Conservation (phyloP, 2,329 filamentous ascomycete genomes). For the Aspergillus sojae region DNA sequence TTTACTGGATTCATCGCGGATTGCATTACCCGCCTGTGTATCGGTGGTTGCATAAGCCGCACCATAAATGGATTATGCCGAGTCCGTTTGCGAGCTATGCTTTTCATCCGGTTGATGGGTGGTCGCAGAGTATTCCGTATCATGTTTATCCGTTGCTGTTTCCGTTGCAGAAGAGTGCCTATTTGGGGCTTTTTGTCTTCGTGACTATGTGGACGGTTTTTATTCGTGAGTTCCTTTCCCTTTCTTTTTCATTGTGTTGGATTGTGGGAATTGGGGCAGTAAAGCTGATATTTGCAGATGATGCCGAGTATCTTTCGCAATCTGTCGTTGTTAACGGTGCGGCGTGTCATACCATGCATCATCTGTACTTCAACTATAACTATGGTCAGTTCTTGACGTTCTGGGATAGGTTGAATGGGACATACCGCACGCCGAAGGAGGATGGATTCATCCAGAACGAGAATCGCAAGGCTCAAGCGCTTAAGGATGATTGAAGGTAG, state of each 20-base stretch:
- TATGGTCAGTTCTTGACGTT: constrained; percentile 93
- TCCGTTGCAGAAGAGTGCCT: constrained; percentile 87
- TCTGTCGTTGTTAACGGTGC: constrained; percentile 86
- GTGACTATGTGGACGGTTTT: constrained; percentile 96
- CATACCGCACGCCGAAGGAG: constrained; percentile 37
- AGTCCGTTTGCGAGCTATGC: constrained; percentile 89
- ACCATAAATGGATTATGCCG: constrained; percentile 99
- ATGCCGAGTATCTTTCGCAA: constrained; percentile 91
- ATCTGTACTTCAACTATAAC: constrained; percentile 86
- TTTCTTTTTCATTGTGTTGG: background rate
- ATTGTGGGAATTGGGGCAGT: background rate
- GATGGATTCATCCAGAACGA: constrained; percentile 9
- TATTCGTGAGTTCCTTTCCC: constrained; percentile 59
- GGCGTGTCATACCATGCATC: constrained; percentile 91
- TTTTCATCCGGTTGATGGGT: constrained; percentile 93
- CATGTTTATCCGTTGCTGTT: constrained; percentile 91
- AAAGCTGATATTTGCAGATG: constrained; percentile 51
- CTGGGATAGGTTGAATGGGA: constrained; percentile 85
- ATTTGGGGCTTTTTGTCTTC: constrained; percentile 80
- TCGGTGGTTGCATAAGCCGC: constrained; percentile 89
- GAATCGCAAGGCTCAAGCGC: background rate
- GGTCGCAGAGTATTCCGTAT: constrained; percentile 83
- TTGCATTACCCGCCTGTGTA: constrained; percentile 80
- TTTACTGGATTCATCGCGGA: constrained; percentile 88
- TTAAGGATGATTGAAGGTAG: background rate